Base-by-base conservation (phyloP, 306 rosid species). In the Pyrus pyrifolia region DNA sequence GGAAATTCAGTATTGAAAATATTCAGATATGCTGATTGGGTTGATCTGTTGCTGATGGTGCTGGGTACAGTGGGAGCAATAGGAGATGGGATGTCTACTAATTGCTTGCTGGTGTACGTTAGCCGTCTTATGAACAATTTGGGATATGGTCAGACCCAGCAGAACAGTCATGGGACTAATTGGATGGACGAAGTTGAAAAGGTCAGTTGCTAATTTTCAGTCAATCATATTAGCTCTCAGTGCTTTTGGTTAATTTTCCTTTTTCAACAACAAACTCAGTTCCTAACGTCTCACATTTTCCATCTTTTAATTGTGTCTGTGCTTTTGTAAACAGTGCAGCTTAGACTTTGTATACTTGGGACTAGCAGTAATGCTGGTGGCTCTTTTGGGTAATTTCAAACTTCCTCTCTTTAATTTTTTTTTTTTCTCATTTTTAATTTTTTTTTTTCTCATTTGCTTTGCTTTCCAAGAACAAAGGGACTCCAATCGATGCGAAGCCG, bases 341-440 rank as follows among this genome's bases (percentile, higher is more conserved):
- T 92, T 92, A 71, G 86, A 89, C 88, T 95, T 95, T 87, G 97
- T 92, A 12, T 95, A 95, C 97, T 83, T 92, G 97, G 98, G 96
- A 72, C 82, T 95, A 73, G 92, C 90, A 82, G 89, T 81, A 58
- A 89, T 95, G 98, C 86, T 84, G 78, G 76, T 88, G 66, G 95
- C 93, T 69, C 92, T 92, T 87, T 85, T 95, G 97, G 98, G 98
- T 95, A 91, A 87, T 78, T 78, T 78, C 68, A 71, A 83, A 72
- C 8, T 27, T 21, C 67, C 67, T 31, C 78, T 67, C 15, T 42
- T 51, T 31, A 3, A 15, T 6, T n/a, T 17, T 71, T 72, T 8
- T 59, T 31, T 2, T 29, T 33, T 2, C 21, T 74, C 73, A 35
- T 59, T 70, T 81, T n/a, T n/a, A n/a, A 9, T n/a, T 17, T 71